Evolutionary conservation across 371 early-diverging fungal genomes (phyloP), one percentile per base, ranked within the genome.

Genomic region (Mucor mucedo): DNA sequence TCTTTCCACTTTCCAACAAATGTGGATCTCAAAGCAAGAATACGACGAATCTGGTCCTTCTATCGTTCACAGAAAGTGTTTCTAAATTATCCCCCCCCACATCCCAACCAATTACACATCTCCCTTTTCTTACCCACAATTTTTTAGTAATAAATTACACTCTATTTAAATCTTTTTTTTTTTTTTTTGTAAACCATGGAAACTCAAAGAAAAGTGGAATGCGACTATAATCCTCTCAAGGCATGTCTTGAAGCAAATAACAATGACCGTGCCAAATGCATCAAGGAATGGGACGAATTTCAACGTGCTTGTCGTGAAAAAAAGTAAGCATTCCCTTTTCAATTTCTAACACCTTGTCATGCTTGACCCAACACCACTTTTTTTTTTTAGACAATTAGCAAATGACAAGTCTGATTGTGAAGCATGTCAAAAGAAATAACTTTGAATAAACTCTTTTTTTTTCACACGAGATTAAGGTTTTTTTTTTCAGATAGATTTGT

Each of bases 1-100:
- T 55, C 91, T 99, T 68, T 95, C 96, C 65, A 97, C 97, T 71
- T 98, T 98, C 96, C 98, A 97, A 82, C 90, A 92, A 77, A 93
- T 96, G 95, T 97, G 97, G 97, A 92, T 96, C 83, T 91, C 93
- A 60, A 95, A 91, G 84, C 86, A 87, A 84, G 99, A 98, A 84
- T 99, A 99, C 88, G 96, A 97, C 85, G 99, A 96, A 81, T 88
- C 89, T 72, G 97, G 97, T 71, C 96, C 97, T 54, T 91, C 95
- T 59, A 97, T 98, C 76, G 98, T 98, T 69, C 98, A 98, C 87
- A 90, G 97, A 86, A 97, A 96, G 89, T 96, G 98, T 87, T 95
- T 95, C 92, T 97, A 95, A 91, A n/a, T 45, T 32, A 33, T 27
- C 29, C 38, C 29, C 38, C 29, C 53, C n/a, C 13, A 33, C 16